Evolutionary conservation across 1,139 yeast genomes (phyloP).

Genomic region (Blastobotrys elegans): DNA sequence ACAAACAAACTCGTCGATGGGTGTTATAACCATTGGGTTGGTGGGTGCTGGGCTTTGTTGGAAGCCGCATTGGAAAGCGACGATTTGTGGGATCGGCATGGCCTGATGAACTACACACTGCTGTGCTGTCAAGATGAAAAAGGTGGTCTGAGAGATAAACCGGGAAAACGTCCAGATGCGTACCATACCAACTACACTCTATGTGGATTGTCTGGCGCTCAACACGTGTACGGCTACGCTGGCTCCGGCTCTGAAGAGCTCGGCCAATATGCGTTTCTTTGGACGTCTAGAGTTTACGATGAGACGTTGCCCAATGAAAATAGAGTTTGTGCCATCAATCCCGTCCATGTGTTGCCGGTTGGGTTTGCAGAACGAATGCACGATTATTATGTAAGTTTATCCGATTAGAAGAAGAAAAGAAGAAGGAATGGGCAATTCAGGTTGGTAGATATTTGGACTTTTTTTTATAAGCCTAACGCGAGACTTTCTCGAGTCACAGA

Average conservation of each 20-base stretch:
- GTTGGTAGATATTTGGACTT: too few species aligned
- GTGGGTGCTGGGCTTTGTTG: constrained; percentile 64
- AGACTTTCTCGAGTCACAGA: too few species aligned
- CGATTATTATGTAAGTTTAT: neutral
- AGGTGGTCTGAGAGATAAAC: constrained; percentile 89
- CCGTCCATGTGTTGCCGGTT: constrained; percentile 60
- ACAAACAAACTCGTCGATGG: constrained; percentile 93
- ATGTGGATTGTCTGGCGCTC: constrained; percentile 69
- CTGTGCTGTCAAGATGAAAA: constrained; percentile 64
- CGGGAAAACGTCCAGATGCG: constrained; percentile 73
- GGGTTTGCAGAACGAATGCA: constrained; percentile 30
- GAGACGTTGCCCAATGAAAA: constrained; percentile 15
- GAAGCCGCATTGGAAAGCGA: constrained; percentile 43
- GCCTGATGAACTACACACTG: constrained; percentile 60
- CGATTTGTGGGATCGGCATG: constrained; percentile 45
- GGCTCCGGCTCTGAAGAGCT: constrained; percentile 23
- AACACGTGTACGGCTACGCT: constrained; percentile 43
- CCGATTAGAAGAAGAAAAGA: too few species aligned
- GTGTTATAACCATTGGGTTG: constrained; percentile 95
- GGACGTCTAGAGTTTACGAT: constrained; percentile 23
- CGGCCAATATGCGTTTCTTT: constrained; percentile 29
- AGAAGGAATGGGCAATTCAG: too few species aligned
- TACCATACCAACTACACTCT: constrained; percentile 88
- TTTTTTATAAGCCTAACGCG: too few species aligned
- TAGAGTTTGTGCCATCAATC: constrained; percentile 42